phyloP scores from a whole-genome alignment of 2,329 filamentous ascomycete genomes.

The Botryotinia narcissicola region DNA sequence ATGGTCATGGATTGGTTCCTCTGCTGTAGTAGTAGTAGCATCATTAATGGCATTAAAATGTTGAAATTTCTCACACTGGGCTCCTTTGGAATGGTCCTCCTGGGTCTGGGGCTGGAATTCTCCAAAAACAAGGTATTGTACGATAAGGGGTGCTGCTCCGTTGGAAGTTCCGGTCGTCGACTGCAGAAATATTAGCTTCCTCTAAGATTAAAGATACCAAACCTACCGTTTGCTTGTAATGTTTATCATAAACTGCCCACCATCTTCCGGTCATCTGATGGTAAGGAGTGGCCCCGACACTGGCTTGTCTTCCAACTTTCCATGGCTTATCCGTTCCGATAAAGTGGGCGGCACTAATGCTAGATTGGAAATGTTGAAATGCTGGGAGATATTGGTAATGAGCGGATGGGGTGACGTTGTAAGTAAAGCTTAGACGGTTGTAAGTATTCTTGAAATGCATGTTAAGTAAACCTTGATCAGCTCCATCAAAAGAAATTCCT shows the following conservation, averaged over 20 bases:
- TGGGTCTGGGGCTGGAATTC: constrained; percentile 34
- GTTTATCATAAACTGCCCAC: constrained; percentile 92
- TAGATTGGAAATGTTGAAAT: constrained; percentile 87
- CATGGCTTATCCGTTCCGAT: constrained; percentile 92
- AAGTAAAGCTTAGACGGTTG: constrained; percentile 88
- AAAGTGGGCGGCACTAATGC: constrained; percentile 89
- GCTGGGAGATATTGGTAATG: constrained; percentile 98
- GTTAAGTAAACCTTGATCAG: constrained; percentile 92
- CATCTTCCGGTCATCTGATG: constrained; percentile 82
- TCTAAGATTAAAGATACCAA: neutral
- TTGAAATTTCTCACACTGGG: constrained; percentile 32
- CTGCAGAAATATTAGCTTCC: constrained; percentile 26
- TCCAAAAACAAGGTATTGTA: constrained; percentile 39
- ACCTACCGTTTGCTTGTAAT: constrained; percentile 62
- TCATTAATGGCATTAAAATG: constrained; percentile 21
- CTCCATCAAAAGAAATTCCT: constrained; percentile 93
- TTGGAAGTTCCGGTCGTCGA: constrained; percentile 28
- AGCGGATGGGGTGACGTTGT: constrained; percentile 94
- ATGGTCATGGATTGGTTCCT: constrained; percentile 30
- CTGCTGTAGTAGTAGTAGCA: constrained; percentile 13
- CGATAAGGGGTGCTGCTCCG: constrained; percentile 30
- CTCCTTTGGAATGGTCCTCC: constrained; percentile 26
- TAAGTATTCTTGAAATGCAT: constrained; percentile 84
- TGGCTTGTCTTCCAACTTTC: constrained; percentile 60
- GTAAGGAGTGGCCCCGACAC: constrained; percentile 61